A percentile compares a stretch with the other conserved stretches of the same genome.
phyloP scores from a whole-genome alignment of 345 rosid species.

The Acer yangbiense region DNA sequence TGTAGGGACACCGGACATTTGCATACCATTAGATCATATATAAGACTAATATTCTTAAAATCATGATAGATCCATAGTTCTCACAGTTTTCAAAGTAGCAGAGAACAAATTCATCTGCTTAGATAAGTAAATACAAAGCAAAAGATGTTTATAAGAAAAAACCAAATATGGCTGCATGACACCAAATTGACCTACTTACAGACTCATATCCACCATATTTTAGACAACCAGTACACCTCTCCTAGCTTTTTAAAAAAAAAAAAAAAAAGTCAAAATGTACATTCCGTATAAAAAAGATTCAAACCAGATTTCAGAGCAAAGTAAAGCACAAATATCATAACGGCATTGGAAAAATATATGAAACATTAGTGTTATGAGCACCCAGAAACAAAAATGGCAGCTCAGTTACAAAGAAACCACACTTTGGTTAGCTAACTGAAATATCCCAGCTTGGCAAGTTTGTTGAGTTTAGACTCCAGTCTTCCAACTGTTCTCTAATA shows the following conservation, averaged over 20 bases:
- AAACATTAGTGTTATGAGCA: not conserved
- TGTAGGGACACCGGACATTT: conserved; percentile 32
- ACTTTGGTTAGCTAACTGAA: not conserved
- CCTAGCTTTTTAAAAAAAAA: not conserved
- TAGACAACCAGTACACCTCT: not conserved
- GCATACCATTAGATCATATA: not conserved
- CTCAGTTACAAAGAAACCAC: not conserved
- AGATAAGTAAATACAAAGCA: not conserved
- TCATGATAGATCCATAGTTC: not conserved
- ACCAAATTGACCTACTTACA: not conserved
- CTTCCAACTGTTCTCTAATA: too few species aligned
- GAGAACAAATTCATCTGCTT: not conserved
- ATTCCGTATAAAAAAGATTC: not conserved
- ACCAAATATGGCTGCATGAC: not conserved
- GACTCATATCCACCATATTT: not conserved
- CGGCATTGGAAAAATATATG: too few species aligned
- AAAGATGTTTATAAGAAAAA: not conserved
- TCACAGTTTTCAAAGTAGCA: not conserved
- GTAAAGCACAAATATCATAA: too few species aligned
- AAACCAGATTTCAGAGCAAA: not conserved
- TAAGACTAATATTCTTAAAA: not conserved
- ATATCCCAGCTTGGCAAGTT: too few species aligned
- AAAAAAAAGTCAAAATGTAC: not conserved
- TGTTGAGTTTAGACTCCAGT: too few species aligned
- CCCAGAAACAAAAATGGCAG: not conserved